phyloP scores from a whole-genome alignment of 768 basidiomycete species.

The Naganishia antarctica region DNA sequence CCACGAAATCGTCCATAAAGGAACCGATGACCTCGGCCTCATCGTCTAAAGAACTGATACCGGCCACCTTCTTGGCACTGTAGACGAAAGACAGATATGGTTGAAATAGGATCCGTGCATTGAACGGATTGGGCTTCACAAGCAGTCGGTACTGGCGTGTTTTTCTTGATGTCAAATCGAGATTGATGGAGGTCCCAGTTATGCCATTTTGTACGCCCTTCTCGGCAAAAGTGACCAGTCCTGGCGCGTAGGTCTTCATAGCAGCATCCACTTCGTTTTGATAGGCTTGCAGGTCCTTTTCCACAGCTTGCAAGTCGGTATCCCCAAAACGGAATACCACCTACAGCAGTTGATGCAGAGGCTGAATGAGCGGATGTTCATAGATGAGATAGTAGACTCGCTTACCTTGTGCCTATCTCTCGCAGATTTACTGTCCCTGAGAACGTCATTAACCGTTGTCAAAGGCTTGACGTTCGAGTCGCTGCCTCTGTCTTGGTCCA shows the following conservation, averaged over 20 bases:
- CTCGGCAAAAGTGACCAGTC: slow-evolving; percentile 64
- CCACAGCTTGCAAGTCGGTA: slow-evolving; percentile 69
- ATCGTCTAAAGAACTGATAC: slow-evolving; percentile 32
- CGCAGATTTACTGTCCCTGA: slow-evolving; percentile 72
- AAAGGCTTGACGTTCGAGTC: slow-evolving; percentile 79
- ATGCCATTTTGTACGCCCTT: slow-evolving; percentile 43
- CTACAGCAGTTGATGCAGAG: slow-evolving; percentile 53
- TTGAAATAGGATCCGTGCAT: slow-evolving; percentile 88
- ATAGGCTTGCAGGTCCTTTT: slow-evolving; percentile 64
- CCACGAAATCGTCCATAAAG: slow-evolving; percentile 85
- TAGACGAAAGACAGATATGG: slow-evolving; percentile 82
- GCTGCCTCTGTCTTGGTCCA: slow-evolving; percentile 79
- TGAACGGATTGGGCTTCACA: slow-evolving; percentile 86
- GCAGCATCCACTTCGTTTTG: slow-evolving; percentile 80
- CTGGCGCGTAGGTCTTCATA: slow-evolving; percentile 86
- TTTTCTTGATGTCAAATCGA: slow-evolving; percentile 44
- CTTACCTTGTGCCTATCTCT: slow-evolving; percentile 75
- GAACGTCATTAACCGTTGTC: slow-evolving; percentile 85
- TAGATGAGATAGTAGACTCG: background rate
- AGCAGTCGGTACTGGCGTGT: slow-evolving; percentile 75
- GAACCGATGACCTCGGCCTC: slow-evolving; percentile 57
- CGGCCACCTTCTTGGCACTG: slow-evolving; percentile 54
- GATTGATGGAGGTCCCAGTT: slow-evolving; percentile 22
- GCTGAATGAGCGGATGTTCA: background rate
- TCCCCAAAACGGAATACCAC: slow-evolving; percentile 86